Percentiles rank a stretch among this genome's conserved stretches.
phyloP scores from a whole-genome alignment of 1,284 basidiomycete genomes.

The Cystobasidium sp. region DNA sequence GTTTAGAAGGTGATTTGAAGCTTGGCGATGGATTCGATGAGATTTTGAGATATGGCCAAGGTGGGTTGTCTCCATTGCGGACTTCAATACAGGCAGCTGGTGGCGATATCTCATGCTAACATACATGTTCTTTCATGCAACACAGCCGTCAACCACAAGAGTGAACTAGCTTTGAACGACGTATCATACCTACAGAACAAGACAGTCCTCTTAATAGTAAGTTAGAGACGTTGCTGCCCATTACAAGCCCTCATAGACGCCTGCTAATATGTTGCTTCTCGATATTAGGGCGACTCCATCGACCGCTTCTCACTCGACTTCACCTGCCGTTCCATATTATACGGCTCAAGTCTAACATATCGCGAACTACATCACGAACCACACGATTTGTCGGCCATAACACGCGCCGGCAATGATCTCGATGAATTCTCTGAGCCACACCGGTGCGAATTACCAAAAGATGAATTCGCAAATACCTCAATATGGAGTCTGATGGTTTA shows the following conservation, averaged over 20 bases:
- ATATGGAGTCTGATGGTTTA: conserved; percentile 25
- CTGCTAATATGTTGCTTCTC: neutral
- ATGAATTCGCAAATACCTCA: conserved; percentile 3
- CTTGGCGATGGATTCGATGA: conserved; percentile 28
- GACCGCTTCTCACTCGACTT: conserved; percentile 37
- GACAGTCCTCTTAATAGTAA: conserved; percentile 24
- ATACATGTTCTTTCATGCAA: neutral
- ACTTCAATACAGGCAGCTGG: no score
- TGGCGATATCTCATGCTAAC: neutral
- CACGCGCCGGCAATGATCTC: conserved; percentile 2
- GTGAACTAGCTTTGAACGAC: neutral
- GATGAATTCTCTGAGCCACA: conserved; percentile 28
- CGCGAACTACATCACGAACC: conserved; percentile 21
- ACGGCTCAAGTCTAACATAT: conserved; percentile 1
- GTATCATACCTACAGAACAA: conserved; percentile 28
- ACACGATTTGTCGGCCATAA: conserved; percentile 5
- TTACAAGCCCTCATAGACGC: neutral
- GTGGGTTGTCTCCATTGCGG: neutral
- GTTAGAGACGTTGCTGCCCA: neutral
- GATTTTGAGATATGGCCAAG: neutral
- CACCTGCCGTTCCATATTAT: conserved; percentile 5
- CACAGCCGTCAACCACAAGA: conserved; percentile 15
- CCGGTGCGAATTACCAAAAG: neutral
- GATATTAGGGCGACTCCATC: conserved; percentile 17
- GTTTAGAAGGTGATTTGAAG: conserved; percentile 5